phyloP scores from a whole-genome alignment of 2,329 filamentous ascomycete species.

The Ceratocystis alfenasii region DNA sequence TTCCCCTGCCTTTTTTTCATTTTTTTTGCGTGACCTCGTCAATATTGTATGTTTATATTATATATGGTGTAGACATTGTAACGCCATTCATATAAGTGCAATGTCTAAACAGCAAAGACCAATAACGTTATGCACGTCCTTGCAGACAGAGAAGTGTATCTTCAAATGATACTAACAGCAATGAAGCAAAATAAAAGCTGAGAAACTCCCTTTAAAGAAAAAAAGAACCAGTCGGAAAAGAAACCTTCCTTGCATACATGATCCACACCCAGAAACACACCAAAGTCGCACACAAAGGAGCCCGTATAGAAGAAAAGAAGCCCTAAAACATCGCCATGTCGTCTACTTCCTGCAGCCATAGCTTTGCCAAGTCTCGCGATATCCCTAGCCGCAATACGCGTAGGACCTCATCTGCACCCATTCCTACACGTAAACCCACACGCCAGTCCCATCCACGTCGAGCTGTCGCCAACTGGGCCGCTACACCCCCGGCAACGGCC shows the following conservation, averaged over 20 bases:
- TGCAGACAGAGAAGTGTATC: background rate
- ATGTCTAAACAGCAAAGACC: background rate
- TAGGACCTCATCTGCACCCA: constrained; percentile 58
- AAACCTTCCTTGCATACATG: background rate
- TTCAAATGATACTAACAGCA: background rate
- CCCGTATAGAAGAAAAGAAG: background rate
- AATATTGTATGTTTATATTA: constrained; percentile 9
- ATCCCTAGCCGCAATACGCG: constrained; percentile 59
- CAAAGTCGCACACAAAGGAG: background rate
- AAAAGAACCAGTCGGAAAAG: background rate
- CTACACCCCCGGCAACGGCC: constrained; percentile 27
- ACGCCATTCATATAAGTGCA: background rate
- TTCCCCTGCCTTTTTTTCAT: constrained; percentile 8
- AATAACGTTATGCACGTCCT: background rate
- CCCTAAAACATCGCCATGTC: constrained; percentile 35
- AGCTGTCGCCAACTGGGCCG: constrained; percentile 1
- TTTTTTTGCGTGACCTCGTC: constrained; percentile 17
- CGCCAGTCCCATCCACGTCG: constrained; percentile 68
- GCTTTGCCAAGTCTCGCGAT: constrained; percentile 58
- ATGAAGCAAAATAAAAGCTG: background rate
- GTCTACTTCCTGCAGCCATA: constrained; percentile 58
- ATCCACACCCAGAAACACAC: background rate
- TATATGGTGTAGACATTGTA: constrained; percentile 6
- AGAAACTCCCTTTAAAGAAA: constrained; percentile 1
- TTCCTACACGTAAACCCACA: constrained; percentile 56